Base-by-base conservation (phyloP, 2,329 filamentous ascomycete genomes). In the Apiospora phragmitis region DNA sequence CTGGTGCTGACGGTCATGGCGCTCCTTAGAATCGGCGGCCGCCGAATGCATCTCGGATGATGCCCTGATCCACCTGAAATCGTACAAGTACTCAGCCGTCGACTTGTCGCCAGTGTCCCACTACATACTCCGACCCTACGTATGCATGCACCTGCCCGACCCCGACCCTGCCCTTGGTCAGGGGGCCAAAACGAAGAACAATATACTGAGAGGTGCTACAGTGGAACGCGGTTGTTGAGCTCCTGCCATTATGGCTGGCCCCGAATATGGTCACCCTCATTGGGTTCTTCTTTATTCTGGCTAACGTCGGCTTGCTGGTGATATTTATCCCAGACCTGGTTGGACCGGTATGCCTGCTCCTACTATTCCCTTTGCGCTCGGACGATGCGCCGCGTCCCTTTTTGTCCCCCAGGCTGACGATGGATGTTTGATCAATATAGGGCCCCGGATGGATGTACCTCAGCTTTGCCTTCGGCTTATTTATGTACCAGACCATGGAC, bases 401-500 rank as follows among this genome's bases (percentile, higher is more conserved):
- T 41, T 42, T 18, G 43, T 35, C 21, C 45, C 9, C 45, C 16
- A 45, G 45, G 65, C 75, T 76, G 68, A 75, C 65, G 29, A 32
- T 47, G 14, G 35, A 32, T 71, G 24, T 7, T 68, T 32, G 29
- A 21, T 55, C 65, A 70, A 69, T 70, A 51, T 55, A 96, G 91
- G 94, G 91, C 26, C 94, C 95, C 11, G 88, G 92, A 77, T 98
- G 96, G 95, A 82, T 98, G 26, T 98, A 97, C 85, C 97, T 94
- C 80, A 97, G 94, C 83, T 98, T 98, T 81, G 95, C 95, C 1
- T 89, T 97, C 74, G 96, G 96, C 51, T 88, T 99, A 71, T 99
- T 97, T 92, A 96, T 97, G 93, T 97, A 98, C 83, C 97, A 96
- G 76, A 99, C 96, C 18, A 95, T 99, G 92, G 96, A 99, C 85